Conservation (phyloP, 495 filamentous ascomycete genomes). For the Thermothielavioides terrestris region DNA sequence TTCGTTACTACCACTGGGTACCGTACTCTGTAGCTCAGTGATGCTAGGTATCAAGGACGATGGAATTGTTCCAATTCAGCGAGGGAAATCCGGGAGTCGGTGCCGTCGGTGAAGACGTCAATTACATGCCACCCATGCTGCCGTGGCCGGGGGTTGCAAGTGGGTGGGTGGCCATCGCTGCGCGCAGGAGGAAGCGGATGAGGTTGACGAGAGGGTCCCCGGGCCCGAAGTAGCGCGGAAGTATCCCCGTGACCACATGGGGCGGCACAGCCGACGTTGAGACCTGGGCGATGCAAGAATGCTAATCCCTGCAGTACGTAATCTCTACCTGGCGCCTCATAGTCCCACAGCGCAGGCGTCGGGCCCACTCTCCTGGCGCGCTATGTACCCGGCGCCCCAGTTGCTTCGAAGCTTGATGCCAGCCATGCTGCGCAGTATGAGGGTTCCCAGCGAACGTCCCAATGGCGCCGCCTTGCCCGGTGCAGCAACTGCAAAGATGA, state of each 20-base stretch:
- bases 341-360: slow-evolving; percentile 10
- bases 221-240: slow-evolving; percentile 14
- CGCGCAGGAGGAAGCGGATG: slow-evolving; percentile 5
- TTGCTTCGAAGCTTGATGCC: slow-evolving; percentile 7
- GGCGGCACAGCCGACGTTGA: slow-evolving; percentile 23
- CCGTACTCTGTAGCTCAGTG: too few species aligned
- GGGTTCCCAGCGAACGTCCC: not conserved
- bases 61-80: too few species aligned
- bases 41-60: too few species aligned
- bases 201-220: slow-evolving; percentile 20
- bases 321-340: slow-evolving; percentile 11
- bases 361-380: slow-evolving; percentile 8
- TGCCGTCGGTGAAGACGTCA: too few species aligned
- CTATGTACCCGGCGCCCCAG: slow-evolving; percentile 3
- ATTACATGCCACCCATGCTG: too few species aligned
- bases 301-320: slow-evolving; percentile 24
- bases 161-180: not conserved
- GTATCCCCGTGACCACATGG: slow-evolving; percentile 20
- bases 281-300: slow-evolving; percentile 22
- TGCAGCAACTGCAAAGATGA: slow-evolving; percentile 8
- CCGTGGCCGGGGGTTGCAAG: not conserved
- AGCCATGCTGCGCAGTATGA: not conserved
- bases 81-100: too few species aligned
- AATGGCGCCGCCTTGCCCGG: slow-evolving; percentile 16
- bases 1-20: too few species aligned